A percentile compares a stretch with the other conserved stretches of the same genome.
phyloP scores from a whole-genome alignment of 2,329 filamentous ascomycete genomes.

The Colletotrichum somersetense region DNA sequence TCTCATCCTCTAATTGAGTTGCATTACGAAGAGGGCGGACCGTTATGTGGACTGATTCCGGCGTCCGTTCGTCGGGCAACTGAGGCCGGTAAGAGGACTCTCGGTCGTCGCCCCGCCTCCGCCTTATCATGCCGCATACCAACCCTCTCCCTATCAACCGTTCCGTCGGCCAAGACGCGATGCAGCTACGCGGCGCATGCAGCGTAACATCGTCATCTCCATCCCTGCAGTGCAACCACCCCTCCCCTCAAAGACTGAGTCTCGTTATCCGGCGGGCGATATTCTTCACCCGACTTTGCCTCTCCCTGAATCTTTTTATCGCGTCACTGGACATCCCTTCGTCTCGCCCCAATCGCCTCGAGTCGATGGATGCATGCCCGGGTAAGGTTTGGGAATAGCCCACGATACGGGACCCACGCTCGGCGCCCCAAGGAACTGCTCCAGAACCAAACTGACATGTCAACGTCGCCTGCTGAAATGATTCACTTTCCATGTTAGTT shows the following conservation, averaged over 20 bases:
- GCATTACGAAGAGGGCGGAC: background rate
- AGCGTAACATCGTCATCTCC: slow-evolving; percentile 22
- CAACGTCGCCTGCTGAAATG: background rate
- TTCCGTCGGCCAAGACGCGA: slow-evolving; percentile 12
- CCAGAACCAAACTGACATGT: slow-evolving; percentile 4
- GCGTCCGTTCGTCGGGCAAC: slow-evolving; percentile 8
- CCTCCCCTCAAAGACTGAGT: slow-evolving; percentile 9
- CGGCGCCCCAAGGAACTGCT: background rate
- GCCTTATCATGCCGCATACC: slow-evolving; percentile 20
- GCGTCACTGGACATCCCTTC: background rate
- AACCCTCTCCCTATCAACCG: slow-evolving; percentile 3
- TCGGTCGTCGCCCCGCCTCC: slow-evolving; percentile 10
- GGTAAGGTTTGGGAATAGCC: background rate
- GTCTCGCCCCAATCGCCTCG: background rate
- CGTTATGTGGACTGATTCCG: background rate
- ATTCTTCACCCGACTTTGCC: slow-evolving; percentile 15
- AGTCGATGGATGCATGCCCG: background rate
- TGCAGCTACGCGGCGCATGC: slow-evolving; percentile 21
- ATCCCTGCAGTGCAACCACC: slow-evolving; percentile 7
- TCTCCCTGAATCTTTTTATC: background rate
- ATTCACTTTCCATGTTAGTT: slow-evolving; percentile 2
- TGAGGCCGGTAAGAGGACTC: background rate
- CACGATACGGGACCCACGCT: background rate
- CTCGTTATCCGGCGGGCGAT: slow-evolving; percentile 25
- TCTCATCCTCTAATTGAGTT: background rate